phyloP scores from a whole-genome alignment of 306 rosid species.

The Malus domestica region DNA sequence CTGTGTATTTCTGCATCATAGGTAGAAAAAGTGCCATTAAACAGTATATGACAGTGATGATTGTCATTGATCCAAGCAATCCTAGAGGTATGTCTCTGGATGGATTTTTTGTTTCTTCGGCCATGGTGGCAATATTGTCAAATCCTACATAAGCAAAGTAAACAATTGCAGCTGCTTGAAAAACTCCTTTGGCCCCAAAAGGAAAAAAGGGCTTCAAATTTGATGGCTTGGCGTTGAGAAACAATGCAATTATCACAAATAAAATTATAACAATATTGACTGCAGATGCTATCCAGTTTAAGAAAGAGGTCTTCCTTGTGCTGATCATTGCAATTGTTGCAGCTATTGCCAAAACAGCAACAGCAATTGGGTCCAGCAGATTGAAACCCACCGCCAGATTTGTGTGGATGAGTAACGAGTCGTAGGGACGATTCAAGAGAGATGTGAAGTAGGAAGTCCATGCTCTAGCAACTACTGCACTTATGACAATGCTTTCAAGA shows the following conservation, averaged over 20 bases:
- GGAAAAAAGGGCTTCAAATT: slow-evolving; percentile 61
- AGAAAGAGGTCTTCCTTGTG: slow-evolving; percentile 54
- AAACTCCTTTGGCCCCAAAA: slow-evolving; percentile 47
- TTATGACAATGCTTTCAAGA: slow-evolving; percentile 55
- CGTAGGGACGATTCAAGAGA: slow-evolving; percentile 39
- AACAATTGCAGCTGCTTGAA: slow-evolving; percentile 61
- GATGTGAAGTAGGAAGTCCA: slow-evolving; percentile 79
- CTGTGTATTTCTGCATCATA: slow-evolving; percentile 77
- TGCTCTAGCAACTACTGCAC: slow-evolving; percentile 59
- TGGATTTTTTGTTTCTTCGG: slow-evolving; percentile 71
- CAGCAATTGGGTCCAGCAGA: slow-evolving; percentile 68
- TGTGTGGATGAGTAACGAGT: slow-evolving; percentile 49
- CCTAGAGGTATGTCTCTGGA: slow-evolving; percentile 66
- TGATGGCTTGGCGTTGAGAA: slow-evolving; percentile 39
- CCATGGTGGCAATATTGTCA: slow-evolving; percentile 63
- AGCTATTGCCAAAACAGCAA: slow-evolving; percentile 31
- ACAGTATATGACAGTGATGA: slow-evolving; percentile 57
- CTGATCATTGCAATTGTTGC: slow-evolving; percentile 48
- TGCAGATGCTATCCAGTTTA: slow-evolving; percentile 69
- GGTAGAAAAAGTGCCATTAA: slow-evolving; percentile 60
- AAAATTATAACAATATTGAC: slow-evolving; percentile 42
- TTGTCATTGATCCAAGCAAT: slow-evolving; percentile 63
- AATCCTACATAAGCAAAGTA: slow-evolving; percentile 78
- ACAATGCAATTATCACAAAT: slow-evolving; percentile 49
- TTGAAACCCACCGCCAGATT: slow-evolving; percentile 41